These are phyloP conservation scores for Podaxis mareebaensis DNA, from an alignment of 768 basidiomycete species.

Conservation along the genomic window DNA sequence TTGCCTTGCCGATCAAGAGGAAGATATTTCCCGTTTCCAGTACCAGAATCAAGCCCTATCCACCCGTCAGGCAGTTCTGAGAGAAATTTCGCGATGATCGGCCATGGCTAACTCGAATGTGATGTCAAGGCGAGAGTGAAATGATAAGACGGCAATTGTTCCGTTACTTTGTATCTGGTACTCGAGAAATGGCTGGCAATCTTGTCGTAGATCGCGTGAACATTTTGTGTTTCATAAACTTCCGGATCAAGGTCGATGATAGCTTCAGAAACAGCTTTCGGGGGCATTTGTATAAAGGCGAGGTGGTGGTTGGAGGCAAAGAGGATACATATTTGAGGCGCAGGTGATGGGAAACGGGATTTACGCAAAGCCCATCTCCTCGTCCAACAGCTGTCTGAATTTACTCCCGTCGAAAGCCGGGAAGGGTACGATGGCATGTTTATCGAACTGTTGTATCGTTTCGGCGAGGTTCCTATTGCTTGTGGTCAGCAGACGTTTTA, in stretches of 20 bases:
- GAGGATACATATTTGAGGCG: constrained; percentile 7
- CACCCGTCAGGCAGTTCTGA: constrained; percentile 70
- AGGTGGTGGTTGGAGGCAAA: constrained; percentile 16
- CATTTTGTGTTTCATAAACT: constrained; percentile 70
- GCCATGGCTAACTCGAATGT: constrained; percentile 73
- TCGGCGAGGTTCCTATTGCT: constrained; percentile 50
- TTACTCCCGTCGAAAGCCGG: constrained; percentile 67
- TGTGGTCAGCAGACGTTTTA: not conserved
- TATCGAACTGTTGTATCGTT: constrained; percentile 52
- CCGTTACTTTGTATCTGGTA: constrained; percentile 81
- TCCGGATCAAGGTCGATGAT: constrained; percentile 50
- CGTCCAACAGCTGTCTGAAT: constrained; percentile 70
- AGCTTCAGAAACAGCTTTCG: constrained; percentile 38
- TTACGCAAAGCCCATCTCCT: constrained; percentile 71
- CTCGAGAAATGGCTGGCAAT: constrained; percentile 88
- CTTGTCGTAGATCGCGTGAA: constrained; percentile 81
- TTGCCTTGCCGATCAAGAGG: constrained; percentile 64
- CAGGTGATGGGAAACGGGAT: constrained; percentile 12
- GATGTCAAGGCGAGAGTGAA: constrained; percentile 3
- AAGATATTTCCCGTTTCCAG: constrained; percentile 98
- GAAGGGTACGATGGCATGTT: constrained; percentile 51
- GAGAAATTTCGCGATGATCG: constrained; percentile 78
- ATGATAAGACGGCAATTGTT: not conserved
- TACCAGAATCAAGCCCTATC: constrained; percentile 92
- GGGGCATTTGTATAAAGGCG: constrained; percentile 26